These are phyloP conservation scores for Xylaria sp. DNA, from an alignment of 2,329 filamentous ascomycete species.

Conservation along the genomic window DNA sequence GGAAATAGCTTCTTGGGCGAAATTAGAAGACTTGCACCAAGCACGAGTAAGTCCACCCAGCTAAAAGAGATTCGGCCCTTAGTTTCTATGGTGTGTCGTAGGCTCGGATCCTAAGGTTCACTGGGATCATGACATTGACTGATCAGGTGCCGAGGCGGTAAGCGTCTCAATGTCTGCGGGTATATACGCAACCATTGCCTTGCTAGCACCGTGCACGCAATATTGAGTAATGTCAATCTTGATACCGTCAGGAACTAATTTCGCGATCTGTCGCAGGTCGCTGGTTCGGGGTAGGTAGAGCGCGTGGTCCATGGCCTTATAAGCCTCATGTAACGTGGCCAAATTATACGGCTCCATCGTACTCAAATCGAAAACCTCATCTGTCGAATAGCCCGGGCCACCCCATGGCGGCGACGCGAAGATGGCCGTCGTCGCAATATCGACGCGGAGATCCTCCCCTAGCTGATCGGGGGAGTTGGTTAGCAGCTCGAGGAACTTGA, in stretches of 20 bases:
- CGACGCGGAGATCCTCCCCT: constrained; percentile 53
- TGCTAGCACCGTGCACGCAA: constrained; percentile 89
- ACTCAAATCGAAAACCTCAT: constrained; percentile 81
- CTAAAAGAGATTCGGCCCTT: background rate
- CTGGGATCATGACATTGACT: constrained; percentile 21
- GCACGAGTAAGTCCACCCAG: background rate
- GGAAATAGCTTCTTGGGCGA: background rate
- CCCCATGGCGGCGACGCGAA: constrained; percentile 72
- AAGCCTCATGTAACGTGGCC: constrained; percentile 69
- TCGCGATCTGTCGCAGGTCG: constrained; percentile 81
- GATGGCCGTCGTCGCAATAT: constrained; percentile 57
- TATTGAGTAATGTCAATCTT: constrained; percentile 87
- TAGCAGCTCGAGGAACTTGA: constrained; percentile 72
- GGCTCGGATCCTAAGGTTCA: background rate
- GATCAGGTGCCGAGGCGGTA: constrained; percentile 3
- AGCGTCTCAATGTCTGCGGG: constrained; percentile 49
- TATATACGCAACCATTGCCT: constrained; percentile 76
- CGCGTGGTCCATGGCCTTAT: constrained; percentile 69
- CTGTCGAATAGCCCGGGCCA: constrained; percentile 65
- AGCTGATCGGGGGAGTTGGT: constrained; percentile 50
- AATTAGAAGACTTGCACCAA: background rate
- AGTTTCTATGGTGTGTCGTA: background rate
- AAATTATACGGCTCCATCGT: constrained; percentile 91
- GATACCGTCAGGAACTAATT: constrained; percentile 56
- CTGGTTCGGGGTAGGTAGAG: constrained; percentile 89